These are phyloP conservation scores for Calamus simplicifolius DNA, from an alignment of 176 grass and related monocot species.

Conservation along the genomic window DNA sequence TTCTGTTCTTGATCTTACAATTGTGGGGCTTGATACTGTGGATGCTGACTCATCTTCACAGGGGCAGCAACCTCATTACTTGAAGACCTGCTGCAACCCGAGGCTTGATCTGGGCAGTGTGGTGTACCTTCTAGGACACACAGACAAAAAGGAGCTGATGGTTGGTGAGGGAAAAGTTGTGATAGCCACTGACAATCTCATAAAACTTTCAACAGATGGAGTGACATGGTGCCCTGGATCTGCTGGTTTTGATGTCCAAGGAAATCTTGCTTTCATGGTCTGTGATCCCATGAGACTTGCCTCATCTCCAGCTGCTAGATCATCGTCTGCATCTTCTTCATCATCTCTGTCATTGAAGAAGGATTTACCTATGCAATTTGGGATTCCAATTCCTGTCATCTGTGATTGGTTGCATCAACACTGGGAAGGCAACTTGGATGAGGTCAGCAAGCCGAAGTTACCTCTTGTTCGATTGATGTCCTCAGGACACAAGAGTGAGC, in stretches of 20 bases:
- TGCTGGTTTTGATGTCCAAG: slow-evolving; percentile 79
- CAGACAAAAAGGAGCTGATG: slow-evolving; percentile 44
- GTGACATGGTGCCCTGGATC: slow-evolving; percentile 65
- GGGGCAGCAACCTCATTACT: slow-evolving; percentile 47
- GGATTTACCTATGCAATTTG: slow-evolving; percentile 62
- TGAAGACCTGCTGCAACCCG: slow-evolving; percentile 74
- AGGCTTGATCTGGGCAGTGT: slow-evolving; percentile 64
- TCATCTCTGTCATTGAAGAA: slow-evolving; percentile 54
- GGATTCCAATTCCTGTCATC: slow-evolving; percentile 66
- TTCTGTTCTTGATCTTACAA: slow-evolving; percentile 87
- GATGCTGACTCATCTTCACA: slow-evolving; percentile 36
- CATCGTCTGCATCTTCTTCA: slow-evolving; percentile 55
- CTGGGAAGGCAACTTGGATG: slow-evolving; percentile 81
- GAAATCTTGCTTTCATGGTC: slow-evolving; percentile 87
- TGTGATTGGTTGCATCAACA: slow-evolving; percentile 96
- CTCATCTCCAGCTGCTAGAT: slow-evolving; percentile 60
- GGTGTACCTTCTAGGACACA: slow-evolving; percentile 74
- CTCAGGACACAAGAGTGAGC: slow-evolving; percentile 34
- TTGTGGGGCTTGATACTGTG: slow-evolving; percentile 71
- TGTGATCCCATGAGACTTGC: slow-evolving; percentile 96
- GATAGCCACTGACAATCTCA: slow-evolving; percentile 79
- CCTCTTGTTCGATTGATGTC: slow-evolving; percentile 55
- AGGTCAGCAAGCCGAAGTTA: slow-evolving; percentile 81
- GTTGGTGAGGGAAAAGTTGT: slow-evolving; percentile 77
- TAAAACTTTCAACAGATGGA: slow-evolving; percentile 58